Base-by-base conservation (phyloP, 225 moss, liverwort and hornwort genomes). In the Physcomitrium patens region DNA sequence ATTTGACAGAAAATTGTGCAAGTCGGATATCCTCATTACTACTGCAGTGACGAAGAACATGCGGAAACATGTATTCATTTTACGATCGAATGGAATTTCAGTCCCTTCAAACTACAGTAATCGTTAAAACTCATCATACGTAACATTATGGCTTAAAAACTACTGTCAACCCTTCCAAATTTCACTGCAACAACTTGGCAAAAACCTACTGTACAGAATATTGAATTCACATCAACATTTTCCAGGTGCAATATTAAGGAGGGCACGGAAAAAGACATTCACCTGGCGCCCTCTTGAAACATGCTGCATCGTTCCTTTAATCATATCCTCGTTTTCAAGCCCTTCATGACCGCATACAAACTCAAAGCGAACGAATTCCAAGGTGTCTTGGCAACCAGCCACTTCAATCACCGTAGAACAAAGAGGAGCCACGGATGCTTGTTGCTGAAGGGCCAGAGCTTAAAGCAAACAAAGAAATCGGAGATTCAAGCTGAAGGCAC, bases 241-340 rank as follows among this genome's bases (percentile, higher is more conserved):
- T n/a, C 15, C 26, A 42, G 43, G 56, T 60, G 15, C 47, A 12
- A 46, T 61, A 15, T 16, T 43, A 20, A 61, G 73, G 60, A 74
- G 53, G 46, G 56, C 13, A 44, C 6, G 59, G 49, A 65, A 49
- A 46, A 13, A 54, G 15, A 48, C 19, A 28, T 27, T 73, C 58
- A 84, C 84, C 84, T 84, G 84, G 65, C 65, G 84, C 55, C 73
- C 77, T 77, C 60, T 77, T 18, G 80, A 64, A 46, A 74, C 63
- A 14, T 74, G 80, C 80, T 84, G 84, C 84, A 84, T 84, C 53
- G 69, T 84, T 80, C 84, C 80, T 61, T 74, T 73, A 24, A 77
- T 84, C 53, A 80, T 69, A 54, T 80, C 77, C 77, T 67, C 77
- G 77, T 65, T 74, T 70, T 74, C 77, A 73, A 54, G 73, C 84